A percentile compares a stretch with the other conserved stretches of the same genome.
These are phyloP conservation scores for Gossypium longicalyx DNA, from an alignment of 345 rosid species.

Conservation along the genomic window DNA sequence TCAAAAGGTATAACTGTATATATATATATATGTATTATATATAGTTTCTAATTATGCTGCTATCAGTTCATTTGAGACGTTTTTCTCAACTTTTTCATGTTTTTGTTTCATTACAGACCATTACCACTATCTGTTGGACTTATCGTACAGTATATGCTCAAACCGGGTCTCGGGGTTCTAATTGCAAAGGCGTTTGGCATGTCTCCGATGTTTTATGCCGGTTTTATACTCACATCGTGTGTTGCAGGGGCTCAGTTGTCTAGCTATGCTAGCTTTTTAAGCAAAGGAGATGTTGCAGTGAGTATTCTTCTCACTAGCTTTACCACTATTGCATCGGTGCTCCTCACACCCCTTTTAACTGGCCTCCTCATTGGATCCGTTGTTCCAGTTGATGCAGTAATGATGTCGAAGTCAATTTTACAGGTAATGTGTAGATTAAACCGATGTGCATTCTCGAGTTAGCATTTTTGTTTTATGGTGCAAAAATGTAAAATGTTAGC, in stretches of 20 bases:
- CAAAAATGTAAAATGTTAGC: not conserved
- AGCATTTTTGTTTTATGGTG: conserved; percentile 2
- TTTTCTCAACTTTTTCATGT: conserved; percentile 12
- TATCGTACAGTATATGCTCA: conserved; percentile 50
- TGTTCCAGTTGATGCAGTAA: conserved; percentile 84
- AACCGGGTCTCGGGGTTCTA: conserved; percentile 21
- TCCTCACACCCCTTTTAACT: conserved; percentile 58
- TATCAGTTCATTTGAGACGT: conserved; percentile 6
- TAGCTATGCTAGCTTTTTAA: conserved; percentile 69
- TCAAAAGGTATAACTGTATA: conserved; percentile 54
- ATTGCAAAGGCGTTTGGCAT: conserved; percentile 75
- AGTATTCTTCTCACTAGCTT: conserved; percentile 91
- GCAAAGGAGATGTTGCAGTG: conserved; percentile 90
- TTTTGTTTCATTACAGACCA: not conserved
- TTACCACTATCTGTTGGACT: not conserved
- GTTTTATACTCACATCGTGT: conserved; percentile 83
- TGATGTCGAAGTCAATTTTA: conserved; percentile 89
- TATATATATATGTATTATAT: not conserved
- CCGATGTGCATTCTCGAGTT: not conserved
- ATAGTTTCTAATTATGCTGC: not conserved
- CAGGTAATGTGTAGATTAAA: conserved; percentile 43
- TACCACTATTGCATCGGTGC: conserved; percentile 73
- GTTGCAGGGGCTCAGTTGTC: conserved; percentile 94
- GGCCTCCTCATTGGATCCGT: conserved; percentile 88
- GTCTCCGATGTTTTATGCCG: conserved; percentile 67